These are phyloP conservation scores for Botryotinia narcissicola DNA, from an alignment of 2,329 filamentous ascomycete genomes.

Conservation along the genomic window DNA sequence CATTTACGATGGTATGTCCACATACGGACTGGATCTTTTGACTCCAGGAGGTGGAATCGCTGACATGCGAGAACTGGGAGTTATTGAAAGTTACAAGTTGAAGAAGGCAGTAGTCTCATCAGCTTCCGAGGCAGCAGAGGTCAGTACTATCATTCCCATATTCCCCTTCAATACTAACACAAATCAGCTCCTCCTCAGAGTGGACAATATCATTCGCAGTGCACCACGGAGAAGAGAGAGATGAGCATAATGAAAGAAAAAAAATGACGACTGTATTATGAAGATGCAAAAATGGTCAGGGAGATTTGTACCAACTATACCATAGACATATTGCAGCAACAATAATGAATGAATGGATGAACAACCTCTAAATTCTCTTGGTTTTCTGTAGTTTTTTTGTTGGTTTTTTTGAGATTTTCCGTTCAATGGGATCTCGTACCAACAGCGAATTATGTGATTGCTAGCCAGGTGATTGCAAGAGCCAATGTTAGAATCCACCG, in stretches of 20 bases:
- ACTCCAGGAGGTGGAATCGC: conserved; percentile 88
- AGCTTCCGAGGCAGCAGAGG: conserved; percentile 93
- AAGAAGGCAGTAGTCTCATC: conserved; percentile 98
- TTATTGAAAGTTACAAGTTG: conserved; percentile 97
- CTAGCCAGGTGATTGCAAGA: not conserved
- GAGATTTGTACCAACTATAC: conserved; percentile 38
- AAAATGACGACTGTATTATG: conserved; percentile 36
- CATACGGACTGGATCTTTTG: conserved; percentile 84
- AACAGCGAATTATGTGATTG: not conserved
- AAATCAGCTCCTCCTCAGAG: conserved; percentile 75
- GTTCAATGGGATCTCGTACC: too few relatives aligned
- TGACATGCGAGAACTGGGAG: conserved; percentile 93
- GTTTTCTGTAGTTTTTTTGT: not conserved
- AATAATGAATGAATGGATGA: conserved; percentile 27
- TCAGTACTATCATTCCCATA: conserved; percentile 46
- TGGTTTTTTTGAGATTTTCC: not conserved
- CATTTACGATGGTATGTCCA: conserved; percentile 92
- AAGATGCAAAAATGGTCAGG: conserved; percentile 27
- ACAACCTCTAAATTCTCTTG: conserved; percentile 2
- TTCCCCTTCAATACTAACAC: conserved; percentile 36
- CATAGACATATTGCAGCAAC: conserved; percentile 38
- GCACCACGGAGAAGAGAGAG: conserved; percentile 81
- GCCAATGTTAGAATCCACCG: not conserved
- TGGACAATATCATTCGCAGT: conserved; percentile 96
- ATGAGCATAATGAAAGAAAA: conserved; percentile 47